Evolutionary conservation across 2,329 filamentous ascomycete species (phyloP).

Genomic region (Fusarium sublunatum): DNA sequence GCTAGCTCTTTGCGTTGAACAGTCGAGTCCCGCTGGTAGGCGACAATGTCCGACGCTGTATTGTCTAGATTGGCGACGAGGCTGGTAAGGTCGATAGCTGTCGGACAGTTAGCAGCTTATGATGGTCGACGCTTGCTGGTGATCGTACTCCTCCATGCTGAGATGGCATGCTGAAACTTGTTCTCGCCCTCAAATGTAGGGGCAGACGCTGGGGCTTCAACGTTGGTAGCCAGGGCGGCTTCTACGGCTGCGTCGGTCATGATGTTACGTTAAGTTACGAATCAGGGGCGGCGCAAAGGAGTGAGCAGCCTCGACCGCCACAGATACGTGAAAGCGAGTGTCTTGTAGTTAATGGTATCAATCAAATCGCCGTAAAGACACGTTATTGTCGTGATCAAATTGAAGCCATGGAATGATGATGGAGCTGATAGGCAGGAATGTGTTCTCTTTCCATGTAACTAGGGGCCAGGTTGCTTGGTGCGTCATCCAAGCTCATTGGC

Average conservation of each 20-base stretch:
- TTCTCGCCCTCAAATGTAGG: constrained; percentile 71
- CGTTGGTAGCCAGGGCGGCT: constrained; percentile 43
- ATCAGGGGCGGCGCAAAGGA: constrained; percentile 28
- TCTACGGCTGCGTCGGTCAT: constrained; percentile 51
- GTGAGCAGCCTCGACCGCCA: constrained; percentile 30
- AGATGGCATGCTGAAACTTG: constrained; percentile 96
- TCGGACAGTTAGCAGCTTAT: constrained; percentile 33
- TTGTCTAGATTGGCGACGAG: constrained; percentile 89
- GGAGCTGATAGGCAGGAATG: constrained; percentile 34
- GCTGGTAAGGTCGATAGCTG: constrained; percentile 87
- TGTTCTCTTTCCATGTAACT: constrained; percentile 42
- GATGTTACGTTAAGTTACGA: constrained; percentile 23
- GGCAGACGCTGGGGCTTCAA: constrained; percentile 42
- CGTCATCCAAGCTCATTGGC: constrained; percentile 40
- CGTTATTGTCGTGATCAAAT: constrained; percentile 25
- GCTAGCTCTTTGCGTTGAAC: constrained; percentile 96
- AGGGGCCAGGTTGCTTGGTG: constrained; percentile 39
- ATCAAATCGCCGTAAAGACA: constrained; percentile 9
- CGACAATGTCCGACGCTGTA: constrained; percentile 93
- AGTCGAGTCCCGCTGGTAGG: constrained; percentile 93
- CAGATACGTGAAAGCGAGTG: constrained; percentile 8
- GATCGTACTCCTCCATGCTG: constrained; percentile 87
- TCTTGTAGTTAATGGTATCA: constrained; percentile 9
- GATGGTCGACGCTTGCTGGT: neutral
- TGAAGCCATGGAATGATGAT: constrained; percentile 23